These are phyloP conservation scores for Ustulina deusta DNA, from an alignment of 2,329 filamentous ascomycete genomes.

Conservation along the genomic window DNA sequence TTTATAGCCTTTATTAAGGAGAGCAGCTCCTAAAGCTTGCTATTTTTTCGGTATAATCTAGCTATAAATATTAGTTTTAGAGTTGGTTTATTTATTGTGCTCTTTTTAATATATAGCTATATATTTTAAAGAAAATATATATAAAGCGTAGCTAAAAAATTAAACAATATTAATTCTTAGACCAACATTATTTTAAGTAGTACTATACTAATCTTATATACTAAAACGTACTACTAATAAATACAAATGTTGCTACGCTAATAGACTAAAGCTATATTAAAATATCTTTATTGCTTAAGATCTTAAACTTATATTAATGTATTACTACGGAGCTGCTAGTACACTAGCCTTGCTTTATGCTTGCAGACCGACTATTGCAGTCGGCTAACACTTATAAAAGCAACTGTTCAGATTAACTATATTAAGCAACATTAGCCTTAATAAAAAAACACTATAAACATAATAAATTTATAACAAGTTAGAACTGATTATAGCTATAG, in stretches of 20 bases:
- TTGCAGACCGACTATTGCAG: neutral
- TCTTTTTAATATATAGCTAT: neutral
- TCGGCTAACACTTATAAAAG: neutral
- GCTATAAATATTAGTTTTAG: neutral
- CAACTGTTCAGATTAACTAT: neutral
- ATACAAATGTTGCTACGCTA: neutral
- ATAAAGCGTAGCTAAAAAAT: neutral
- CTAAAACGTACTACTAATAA: neutral
- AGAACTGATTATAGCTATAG: conserved; percentile 1
- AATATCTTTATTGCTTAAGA: neutral
- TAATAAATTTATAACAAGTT: conserved; percentile 1
- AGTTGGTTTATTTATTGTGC: neutral
- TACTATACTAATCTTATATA: neutral
- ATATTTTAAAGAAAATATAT: neutral
- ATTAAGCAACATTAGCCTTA: neutral
- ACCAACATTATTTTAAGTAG: neutral
- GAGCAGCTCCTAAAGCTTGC: neutral
- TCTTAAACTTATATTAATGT: conserved; percentile 1
- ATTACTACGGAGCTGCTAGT: neutral
- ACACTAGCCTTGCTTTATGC: neutral
- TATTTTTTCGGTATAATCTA: neutral
- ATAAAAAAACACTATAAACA: neutral
- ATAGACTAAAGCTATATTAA: neutral
- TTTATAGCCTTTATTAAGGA: conserved; percentile 1
- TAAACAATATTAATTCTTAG: neutral